These are phyloP conservation scores for Paraphoma chrysanthemicola DNA, from an alignment of 2,329 filamentous ascomycete species.

Conservation along the genomic window DNA sequence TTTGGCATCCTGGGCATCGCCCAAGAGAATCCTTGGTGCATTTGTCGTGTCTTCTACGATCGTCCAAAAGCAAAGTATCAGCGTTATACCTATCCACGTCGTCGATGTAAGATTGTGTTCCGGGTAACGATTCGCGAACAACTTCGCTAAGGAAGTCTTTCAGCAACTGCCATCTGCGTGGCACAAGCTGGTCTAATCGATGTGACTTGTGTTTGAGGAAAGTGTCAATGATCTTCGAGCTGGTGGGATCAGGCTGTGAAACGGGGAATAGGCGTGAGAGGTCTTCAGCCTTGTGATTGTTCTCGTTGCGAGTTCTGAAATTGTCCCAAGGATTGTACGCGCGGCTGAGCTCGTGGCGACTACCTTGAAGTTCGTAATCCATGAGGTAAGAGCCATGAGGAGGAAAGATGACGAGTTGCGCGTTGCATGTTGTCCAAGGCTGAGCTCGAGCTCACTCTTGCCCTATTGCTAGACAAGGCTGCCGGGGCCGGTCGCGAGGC, in stretches of 20 bases:
- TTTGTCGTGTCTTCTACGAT: constrained; percentile 16
- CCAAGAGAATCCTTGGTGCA: constrained; percentile 8
- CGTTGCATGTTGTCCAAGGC: not conserved
- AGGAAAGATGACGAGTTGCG: not conserved
- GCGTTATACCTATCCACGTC: not conserved
- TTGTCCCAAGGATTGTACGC: constrained; percentile 9
- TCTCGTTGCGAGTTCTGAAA: constrained; percentile 7
- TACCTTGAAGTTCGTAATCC: not conserved
- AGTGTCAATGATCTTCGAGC: constrained; percentile 1
- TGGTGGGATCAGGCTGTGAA: not conserved
- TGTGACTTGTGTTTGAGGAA: constrained; percentile 8
- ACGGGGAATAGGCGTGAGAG: not conserved
- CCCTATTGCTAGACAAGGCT: too few relatives aligned
- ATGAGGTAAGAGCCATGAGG: not conserved
- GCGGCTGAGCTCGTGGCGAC: not conserved
- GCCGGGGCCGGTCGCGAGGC: too few relatives aligned
- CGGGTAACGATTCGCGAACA: not conserved
- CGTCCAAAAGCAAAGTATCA: constrained; percentile 17
- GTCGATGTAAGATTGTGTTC: not conserved
- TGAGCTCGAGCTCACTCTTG: not conserved
- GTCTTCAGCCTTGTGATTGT: constrained; percentile 9
- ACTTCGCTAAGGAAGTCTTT: constrained; percentile 10
- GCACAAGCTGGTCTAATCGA: constrained; percentile 7
- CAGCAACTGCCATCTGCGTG: constrained; percentile 9
- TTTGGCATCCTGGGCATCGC: constrained; percentile 7